Base-by-base conservation (phyloP, 176 grass and related monocot genomes). In the Musa itinerans region DNA sequence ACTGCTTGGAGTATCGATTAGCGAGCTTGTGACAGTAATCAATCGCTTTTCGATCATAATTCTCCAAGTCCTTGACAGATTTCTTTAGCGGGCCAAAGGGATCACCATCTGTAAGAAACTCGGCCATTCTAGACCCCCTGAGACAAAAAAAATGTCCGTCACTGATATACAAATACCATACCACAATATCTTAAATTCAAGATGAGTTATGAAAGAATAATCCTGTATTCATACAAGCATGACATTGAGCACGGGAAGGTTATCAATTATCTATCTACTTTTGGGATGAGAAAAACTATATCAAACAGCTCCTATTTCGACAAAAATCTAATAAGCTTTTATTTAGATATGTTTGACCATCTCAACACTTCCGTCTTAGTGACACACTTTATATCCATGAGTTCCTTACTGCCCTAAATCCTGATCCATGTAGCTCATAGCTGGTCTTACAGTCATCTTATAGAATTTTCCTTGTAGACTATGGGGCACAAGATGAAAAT, bases 91-190 rank as follows among this genome's bases (percentile, higher is more conserved):
- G 93, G 10, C 89, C 89, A 74, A 16, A 69, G 23, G 62, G 65
- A 76, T 90, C 79, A 74, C 85, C 85, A 80, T 88, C 87, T 56
- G 82, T 79, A 82, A 96, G 89, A 86, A 92, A 96, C 62, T 92
- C 78, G 0, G 89, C 85, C 70, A 90, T 78, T 43, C 11, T 0
- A 71, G 89, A 92, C 71, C 73, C 89, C 87, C 87, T 96, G 69
- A 58, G 75, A 24, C 59, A 53, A 80, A 14, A 58, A 27, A 8
- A 22, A 19, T 4, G 10, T 53, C 11, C 54, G 23, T 17, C 34
- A 43, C 4, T 27, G 21, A 19, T 11, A 24, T 11, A 14, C 52
- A 16, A 43, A 78, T 43, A 63, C 1, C 10, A 43, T 17, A 21
- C 15, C 52, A 17, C 43, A 20, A 48, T 34, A 34, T 26, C 24